phyloP scores from a whole-genome alignment of 768 basidiomycete genomes.

The Postia placenta region DNA sequence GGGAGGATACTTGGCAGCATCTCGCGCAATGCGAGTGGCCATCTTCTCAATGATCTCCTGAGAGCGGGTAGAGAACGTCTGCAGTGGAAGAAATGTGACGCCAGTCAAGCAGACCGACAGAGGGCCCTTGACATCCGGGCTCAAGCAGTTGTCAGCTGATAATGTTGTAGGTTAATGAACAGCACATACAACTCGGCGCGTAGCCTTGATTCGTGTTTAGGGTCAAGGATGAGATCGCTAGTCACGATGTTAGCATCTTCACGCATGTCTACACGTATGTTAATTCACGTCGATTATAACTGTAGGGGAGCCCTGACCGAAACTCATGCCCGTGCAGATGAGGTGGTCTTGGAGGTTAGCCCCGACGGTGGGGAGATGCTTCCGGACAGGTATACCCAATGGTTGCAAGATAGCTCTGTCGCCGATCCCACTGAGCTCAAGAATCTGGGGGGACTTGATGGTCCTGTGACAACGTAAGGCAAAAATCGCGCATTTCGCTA shows the following conservation, averaged over 20 bases:
- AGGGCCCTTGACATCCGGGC: neutral
- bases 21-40: neutral
- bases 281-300: too few relatives aligned
- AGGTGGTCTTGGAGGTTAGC: slow-evolving; percentile 42
- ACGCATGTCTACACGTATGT: slow-evolving; percentile 11
- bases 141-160: too few relatives aligned
- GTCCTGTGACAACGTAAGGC: slow-evolving; percentile 24
- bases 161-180: too few relatives aligned
- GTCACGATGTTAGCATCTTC: slow-evolving; percentile 4
- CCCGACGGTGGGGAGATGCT: slow-evolving; percentile 43
- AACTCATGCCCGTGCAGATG: slow-evolving; percentile 16
- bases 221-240: slow-evolving; percentile 5
- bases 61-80: neutral
- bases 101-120: slow-evolving; percentile 5
- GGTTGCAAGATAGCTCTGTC: slow-evolving; percentile 24
- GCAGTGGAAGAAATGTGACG: slow-evolving; percentile 2
- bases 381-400: slow-evolving; percentile 28
- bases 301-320: slow-evolving; percentile 7
- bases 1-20: slow-evolving; percentile 1
- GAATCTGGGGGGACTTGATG: slow-evolving; percentile 39
- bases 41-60: neutral
- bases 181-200: too few relatives aligned
- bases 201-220: slow-evolving; percentile 2
- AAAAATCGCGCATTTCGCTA: neutral
- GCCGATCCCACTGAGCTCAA: slow-evolving; percentile 47